These are phyloP conservation scores for Sindora glabra DNA, from an alignment of 306 rosid species.

Conservation along the genomic window DNA sequence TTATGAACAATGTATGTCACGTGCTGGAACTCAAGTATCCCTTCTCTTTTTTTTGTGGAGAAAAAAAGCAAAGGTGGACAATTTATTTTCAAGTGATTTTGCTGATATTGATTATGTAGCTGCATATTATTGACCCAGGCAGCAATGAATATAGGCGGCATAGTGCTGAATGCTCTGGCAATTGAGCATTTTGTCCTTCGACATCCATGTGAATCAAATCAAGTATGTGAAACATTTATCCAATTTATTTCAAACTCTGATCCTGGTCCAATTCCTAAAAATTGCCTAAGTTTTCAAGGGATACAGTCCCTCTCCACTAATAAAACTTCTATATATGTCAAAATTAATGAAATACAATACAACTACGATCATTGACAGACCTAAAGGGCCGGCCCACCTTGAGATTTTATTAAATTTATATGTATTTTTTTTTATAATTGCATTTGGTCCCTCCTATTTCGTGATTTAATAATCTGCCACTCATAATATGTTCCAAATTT, in stretches of 20 bases:
- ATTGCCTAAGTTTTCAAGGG: background rate
- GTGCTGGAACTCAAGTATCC: background rate
- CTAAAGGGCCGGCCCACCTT: too few species aligned
- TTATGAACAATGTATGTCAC: constrained; percentile 71
- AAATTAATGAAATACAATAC: too few species aligned
- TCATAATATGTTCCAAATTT: too few species aligned
- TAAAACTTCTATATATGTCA: background rate
- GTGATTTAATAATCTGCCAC: too few species aligned
- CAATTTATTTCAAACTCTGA: background rate
- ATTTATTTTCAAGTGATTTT: background rate
- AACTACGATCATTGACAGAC: too few species aligned
- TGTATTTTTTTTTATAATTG: too few species aligned
- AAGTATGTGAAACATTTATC: constrained; percentile 27
- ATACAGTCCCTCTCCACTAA: background rate
- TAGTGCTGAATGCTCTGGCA: constrained; percentile 82
- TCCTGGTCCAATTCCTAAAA: background rate
- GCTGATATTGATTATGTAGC: background rate
- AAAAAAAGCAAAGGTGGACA: background rate
- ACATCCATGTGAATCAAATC: constrained; percentile 57
- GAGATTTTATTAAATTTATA: too few species aligned
- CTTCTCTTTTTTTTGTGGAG: background rate
- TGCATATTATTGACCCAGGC: constrained; percentile 46
- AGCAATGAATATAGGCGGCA: constrained; percentile 74
- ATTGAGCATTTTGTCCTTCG: constrained; percentile 92
- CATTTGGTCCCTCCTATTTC: too few species aligned